Conservation (phyloP, 768 basidiomycete species). For the Rhodosporidiobolus sp. region DNA sequence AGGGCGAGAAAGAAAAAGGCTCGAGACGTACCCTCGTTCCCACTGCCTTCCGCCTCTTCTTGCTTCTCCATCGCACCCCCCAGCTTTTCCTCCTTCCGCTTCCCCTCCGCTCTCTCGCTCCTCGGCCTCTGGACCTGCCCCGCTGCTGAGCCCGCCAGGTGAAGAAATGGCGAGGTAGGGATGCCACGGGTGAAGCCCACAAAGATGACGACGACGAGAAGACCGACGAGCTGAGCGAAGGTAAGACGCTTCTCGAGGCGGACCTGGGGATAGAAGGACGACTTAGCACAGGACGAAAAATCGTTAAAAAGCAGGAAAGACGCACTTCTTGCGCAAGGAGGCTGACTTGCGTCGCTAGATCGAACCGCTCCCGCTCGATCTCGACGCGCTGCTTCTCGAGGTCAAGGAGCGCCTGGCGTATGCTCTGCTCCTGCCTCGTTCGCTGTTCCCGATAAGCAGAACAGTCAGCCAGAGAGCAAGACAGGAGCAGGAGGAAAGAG, state of each 20-base stretch:
- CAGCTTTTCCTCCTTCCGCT: not conserved
- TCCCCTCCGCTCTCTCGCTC: not conserved
- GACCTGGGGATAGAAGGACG: conserved; percentile 55
- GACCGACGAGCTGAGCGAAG: conserved; percentile 77
- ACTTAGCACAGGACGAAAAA: not conserved
- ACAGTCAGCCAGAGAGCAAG: not conserved
- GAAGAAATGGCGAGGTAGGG: conserved; percentile 39
- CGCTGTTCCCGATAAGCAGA: conserved; percentile 57
- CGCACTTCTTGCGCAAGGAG: conserved; percentile 75
- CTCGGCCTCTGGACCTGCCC: not conserved
- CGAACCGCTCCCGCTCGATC: conserved; percentile 67
- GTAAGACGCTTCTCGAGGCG: conserved; percentile 83
- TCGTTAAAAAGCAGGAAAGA: not conserved
- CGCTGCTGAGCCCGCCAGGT: conserved; percentile 12
- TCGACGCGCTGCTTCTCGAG: conserved; percentile 66
- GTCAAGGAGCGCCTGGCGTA: conserved; percentile 63
- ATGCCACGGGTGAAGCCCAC: conserved; percentile 81
- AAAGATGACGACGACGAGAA: conserved; percentile 78
- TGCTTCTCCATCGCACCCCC: not conserved
- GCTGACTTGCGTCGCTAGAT: conserved; percentile 67
- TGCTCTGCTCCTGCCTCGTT: conserved; percentile 66
- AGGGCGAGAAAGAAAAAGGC: not conserved
- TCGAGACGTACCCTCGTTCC: not conserved
- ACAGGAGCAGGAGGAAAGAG: not conserved
- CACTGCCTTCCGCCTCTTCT: not conserved